These are phyloP conservation scores for Sclerotinia spermophila DNA, from an alignment of 2,329 filamentous ascomycete genomes.

Conservation along the genomic window DNA sequence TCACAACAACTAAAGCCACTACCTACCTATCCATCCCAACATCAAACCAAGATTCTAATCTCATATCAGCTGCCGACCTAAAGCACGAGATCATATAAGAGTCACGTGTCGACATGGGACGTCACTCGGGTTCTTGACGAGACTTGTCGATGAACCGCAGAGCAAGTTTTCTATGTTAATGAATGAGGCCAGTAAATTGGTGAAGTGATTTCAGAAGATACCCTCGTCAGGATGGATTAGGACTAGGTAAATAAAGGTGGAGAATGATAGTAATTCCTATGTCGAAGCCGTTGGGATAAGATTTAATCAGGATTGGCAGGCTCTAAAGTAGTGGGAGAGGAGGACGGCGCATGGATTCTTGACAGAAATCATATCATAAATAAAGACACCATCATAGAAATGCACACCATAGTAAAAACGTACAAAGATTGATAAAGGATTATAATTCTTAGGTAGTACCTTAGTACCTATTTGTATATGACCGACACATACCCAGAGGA, in stretches of 20 bases:
- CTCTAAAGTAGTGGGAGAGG: background rate
- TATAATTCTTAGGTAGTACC: background rate
- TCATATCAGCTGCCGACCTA: background rate
- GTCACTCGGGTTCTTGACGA: background rate
- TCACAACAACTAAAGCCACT: background rate
- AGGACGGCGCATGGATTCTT: background rate
- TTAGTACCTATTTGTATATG: background rate
- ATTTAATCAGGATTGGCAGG: too few relatives aligned
- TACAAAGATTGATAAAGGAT: background rate
- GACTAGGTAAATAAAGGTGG: background rate
- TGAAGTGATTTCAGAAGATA: background rate
- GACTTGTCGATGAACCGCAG: background rate
- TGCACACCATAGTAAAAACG: background rate
- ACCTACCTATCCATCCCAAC: background rate
- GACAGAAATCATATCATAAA: background rate
- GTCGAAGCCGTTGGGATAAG: background rate
- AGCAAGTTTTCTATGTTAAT: background rate
- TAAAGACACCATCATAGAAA: background rate
- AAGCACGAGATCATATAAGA: constrained; percentile 3
- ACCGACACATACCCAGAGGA: background rate
- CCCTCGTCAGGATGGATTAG: background rate
- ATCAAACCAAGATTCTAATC: background rate
- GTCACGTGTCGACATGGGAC: background rate
- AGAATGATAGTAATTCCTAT: background rate
- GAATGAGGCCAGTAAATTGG: background rate